Percentiles rank a stretch among this genome's conserved stretches.
These are phyloP conservation scores for Plantago elongata DNA, from an alignment of 257 asterid genomes.

Conservation along the genomic window DNA sequence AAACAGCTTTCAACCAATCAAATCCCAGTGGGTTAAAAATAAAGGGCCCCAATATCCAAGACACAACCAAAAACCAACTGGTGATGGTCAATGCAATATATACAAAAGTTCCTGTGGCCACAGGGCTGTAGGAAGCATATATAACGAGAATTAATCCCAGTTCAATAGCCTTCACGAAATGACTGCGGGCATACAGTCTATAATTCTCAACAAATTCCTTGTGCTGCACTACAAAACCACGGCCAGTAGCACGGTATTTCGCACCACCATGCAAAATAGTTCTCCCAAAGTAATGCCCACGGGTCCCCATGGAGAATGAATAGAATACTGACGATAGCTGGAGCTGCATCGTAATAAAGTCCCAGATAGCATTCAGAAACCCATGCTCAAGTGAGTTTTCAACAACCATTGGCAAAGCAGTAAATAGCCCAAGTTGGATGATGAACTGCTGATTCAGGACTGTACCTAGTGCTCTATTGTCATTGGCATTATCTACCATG, in stretches of 20 bases:
- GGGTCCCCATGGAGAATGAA: conserved; percentile 99
- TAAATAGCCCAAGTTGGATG: conserved; percentile 87
- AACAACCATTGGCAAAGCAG: conserved; percentile 95
- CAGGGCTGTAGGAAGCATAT: conserved; percentile 84
- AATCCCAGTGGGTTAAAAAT: conserved; percentile 89
- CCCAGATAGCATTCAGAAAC: conserved; percentile 87
- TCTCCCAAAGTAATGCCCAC: conserved; percentile 97
- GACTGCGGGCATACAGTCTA: conserved; percentile 90
- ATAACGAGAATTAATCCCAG: conserved; percentile 86
- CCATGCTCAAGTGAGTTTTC: conserved; percentile 98
- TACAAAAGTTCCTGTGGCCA: conserved; percentile 76
- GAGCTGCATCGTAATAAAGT: conserved; percentile 91
- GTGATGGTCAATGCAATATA: conserved; percentile 84
- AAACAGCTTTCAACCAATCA: conserved; percentile 95
- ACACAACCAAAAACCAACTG: conserved; percentile 95
- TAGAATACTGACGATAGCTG: conserved; percentile 91
- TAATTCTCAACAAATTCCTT: conserved; percentile 88
- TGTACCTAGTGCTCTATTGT: conserved; percentile 87
- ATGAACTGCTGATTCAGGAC: conserved; percentile 97
- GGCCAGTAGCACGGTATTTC: conserved; percentile 96
- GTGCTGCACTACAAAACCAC: conserved; percentile 97
- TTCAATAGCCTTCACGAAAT: conserved; percentile 93
- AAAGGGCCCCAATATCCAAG: conserved; percentile 93
- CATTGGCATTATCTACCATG: conserved; percentile 32
- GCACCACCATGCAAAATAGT: conserved; percentile 98